Percentiles rank a stretch among this genome's conserved stretches.
Conservation (phyloP, 306 rosid species). For the Hylodesmum podocarpum region DNA sequence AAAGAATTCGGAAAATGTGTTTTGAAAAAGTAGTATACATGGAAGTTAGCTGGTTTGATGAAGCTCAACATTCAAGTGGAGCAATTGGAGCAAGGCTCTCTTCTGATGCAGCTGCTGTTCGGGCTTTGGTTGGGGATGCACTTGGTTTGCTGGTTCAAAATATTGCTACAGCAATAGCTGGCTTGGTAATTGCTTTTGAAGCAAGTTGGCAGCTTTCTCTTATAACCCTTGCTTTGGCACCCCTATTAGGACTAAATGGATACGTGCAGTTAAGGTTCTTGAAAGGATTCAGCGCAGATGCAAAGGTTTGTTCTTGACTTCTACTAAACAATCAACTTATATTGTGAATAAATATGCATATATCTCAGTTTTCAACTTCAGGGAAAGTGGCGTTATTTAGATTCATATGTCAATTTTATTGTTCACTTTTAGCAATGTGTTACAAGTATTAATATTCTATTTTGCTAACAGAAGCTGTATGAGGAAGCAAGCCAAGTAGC, state of each 20-base stretch:
- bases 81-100: slow-evolving; percentile 60
- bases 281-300: slow-evolving; percentile 56
- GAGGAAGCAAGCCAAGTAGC: slow-evolving; percentile 90
- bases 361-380: neutral
- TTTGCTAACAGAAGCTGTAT: slow-evolving; percentile 50
- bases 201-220: slow-evolving; percentile 61
- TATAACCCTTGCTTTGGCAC: slow-evolving; percentile 54
- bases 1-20: slow-evolving; percentile 46
- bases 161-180: slow-evolving; percentile 45
- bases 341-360: neutral
- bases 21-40: slow-evolving; percentile 55
- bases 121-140: slow-evolving; percentile 64
- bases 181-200: slow-evolving; percentile 51
- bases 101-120: slow-evolving; percentile 55
- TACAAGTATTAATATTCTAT: neutral
- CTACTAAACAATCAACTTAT: neutral
- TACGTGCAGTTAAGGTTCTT: slow-evolving; percentile 48
- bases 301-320: slow-evolving; percentile 49
- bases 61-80: slow-evolving; percentile 53
- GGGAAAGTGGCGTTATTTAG: neutral
- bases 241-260: slow-evolving; percentile 47
- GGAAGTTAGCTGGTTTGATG: slow-evolving; percentile 86
- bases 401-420: neutral
- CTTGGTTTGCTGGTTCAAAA: slow-evolving; percentile 55
- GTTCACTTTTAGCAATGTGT: neutral